Evolutionary conservation across 2,329 filamentous ascomycete species (phyloP).

Genomic region (Colletotrichum shisoi): DNA sequence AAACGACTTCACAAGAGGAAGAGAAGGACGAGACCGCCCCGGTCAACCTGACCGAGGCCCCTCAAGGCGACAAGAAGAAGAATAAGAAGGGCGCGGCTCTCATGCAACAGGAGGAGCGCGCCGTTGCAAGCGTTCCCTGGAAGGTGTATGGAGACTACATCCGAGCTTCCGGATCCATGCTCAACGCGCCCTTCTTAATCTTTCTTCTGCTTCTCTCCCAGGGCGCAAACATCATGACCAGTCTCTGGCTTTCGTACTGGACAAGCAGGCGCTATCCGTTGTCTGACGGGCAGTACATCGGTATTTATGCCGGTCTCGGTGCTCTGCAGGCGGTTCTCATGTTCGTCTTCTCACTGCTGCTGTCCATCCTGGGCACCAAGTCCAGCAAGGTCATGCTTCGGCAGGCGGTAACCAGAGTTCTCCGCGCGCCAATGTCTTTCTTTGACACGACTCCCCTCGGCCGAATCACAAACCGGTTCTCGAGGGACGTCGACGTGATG

Average conservation of each 20-base stretch:
- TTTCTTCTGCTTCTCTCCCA: conserved; percentile 75
- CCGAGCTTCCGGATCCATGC: conserved; percentile 73
- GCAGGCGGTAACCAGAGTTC: conserved; percentile 77
- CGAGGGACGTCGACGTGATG: conserved; percentile 94
- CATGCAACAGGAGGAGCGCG: conserved; percentile 77
- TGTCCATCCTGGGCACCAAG: conserved; percentile 81
- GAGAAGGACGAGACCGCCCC: conserved; percentile 61
- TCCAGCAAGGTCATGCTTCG: conserved; percentile 84
- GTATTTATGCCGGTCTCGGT: conserved; percentile 75
- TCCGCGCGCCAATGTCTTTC: conserved; percentile 83
- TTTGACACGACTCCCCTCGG: conserved; percentile 97
- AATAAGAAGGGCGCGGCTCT: conserved; percentile 68
- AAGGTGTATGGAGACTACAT: conserved; percentile 81
- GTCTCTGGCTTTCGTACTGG: conserved; percentile 94
- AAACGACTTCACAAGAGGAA: conserved; percentile 78
- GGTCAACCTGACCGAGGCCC: conserved; percentile 53
- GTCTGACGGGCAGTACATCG: conserved; percentile 74
- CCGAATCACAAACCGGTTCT: conserved; percentile 95
- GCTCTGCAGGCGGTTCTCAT: conserved; percentile 74
- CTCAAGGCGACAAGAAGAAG: conserved; percentile 56
- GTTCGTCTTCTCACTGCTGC: conserved; percentile 79
- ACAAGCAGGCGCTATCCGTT: conserved; percentile 79
- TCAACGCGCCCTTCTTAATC: conserved; percentile 71
- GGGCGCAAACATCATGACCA: conserved; percentile 85
- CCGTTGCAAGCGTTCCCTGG: conserved; percentile 80